Percentiles rank a stretch among this genome's conserved stretches.
These are phyloP conservation scores for Casuarina equisetifolia DNA, from an alignment of 306 rosid genomes.

Conservation along the genomic window DNA sequence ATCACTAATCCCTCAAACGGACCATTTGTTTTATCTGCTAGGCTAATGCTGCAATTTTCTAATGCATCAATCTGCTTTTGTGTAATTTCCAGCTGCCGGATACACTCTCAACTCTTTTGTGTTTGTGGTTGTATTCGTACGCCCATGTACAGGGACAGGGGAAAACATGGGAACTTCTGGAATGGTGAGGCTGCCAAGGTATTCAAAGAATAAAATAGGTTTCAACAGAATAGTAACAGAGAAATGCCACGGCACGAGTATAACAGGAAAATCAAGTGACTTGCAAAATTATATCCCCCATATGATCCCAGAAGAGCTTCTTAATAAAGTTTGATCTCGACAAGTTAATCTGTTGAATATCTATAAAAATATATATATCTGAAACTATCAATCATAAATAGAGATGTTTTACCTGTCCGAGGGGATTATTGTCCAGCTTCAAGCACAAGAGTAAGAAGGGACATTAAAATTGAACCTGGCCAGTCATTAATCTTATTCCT, in stretches of 20 bases:
- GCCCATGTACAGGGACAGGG: neutral
- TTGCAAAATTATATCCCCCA: neutral
- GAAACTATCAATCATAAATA: neutral
- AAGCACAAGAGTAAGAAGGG: slow-evolving; percentile 69
- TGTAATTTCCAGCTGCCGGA: neutral
- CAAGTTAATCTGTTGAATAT: neutral
- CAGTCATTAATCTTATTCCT: slow-evolving; percentile 84
- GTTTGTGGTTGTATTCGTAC: neutral
- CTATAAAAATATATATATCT: too few relatives aligned
- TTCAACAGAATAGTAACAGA: too few relatives aligned
- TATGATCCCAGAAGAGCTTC: neutral
- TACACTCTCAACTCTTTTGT: neutral
- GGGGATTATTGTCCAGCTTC: slow-evolving; percentile 84
- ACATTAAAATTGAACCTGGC: slow-evolving; percentile 73
- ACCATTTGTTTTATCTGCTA: neutral
- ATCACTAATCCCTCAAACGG: neutral
- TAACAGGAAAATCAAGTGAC: neutral
- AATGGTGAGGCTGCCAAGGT: neutral
- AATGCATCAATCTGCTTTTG: neutral
- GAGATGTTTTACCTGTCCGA: slow-evolving; percentile 55
- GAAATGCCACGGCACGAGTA: too few relatives aligned
- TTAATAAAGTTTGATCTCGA: neutral
- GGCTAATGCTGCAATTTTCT: neutral
- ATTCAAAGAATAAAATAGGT: neutral
- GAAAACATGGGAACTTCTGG: neutral